Conservation (phyloP, 768 basidiomycete species). For the Amanita polypyramis region DNA sequence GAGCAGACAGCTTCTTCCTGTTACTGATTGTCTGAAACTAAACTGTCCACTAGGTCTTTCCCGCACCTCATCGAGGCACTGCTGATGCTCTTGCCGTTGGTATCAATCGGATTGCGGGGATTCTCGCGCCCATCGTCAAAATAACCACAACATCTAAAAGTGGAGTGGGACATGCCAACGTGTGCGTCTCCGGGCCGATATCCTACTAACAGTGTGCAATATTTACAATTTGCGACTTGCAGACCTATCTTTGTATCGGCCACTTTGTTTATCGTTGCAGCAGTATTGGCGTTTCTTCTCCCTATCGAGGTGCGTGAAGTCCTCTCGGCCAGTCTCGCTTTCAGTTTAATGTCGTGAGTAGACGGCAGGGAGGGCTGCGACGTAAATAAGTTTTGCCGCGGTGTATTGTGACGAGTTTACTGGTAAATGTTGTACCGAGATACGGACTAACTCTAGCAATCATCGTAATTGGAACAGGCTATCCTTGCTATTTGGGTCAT, state of each 20-base stretch:
- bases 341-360: background rate
- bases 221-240: background rate
- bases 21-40: background rate
- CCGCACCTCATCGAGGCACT: constrained; percentile 45
- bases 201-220: background rate
- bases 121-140: constrained; percentile 39
- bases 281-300: constrained; percentile 27
- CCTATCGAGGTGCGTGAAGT: constrained; percentile 32
- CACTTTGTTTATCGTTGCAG: constrained; percentile 31
- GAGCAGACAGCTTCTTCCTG: background rate
- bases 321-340: too few relatives aligned
- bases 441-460: too few relatives aligned
- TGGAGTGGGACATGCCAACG: constrained; percentile 24
- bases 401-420: too few relatives aligned
- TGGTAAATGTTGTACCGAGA: too few relatives aligned
- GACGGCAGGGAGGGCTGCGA: constrained; percentile 2
- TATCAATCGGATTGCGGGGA: constrained; percentile 38
- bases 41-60: constrained; percentile 28
- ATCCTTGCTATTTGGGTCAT: too few relatives aligned
- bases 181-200: constrained; percentile 15
- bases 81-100: constrained; percentile 38
- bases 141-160: constrained; percentile 28
- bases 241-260: constrained; percentile 42
- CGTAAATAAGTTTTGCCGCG: background rate
- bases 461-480: too few relatives aligned